Percentiles rank a stretch among this genome's conserved stretches.
phyloP scores from a whole-genome alignment of 176 grass and related monocot species.

The Eragrostis nindensis region DNA sequence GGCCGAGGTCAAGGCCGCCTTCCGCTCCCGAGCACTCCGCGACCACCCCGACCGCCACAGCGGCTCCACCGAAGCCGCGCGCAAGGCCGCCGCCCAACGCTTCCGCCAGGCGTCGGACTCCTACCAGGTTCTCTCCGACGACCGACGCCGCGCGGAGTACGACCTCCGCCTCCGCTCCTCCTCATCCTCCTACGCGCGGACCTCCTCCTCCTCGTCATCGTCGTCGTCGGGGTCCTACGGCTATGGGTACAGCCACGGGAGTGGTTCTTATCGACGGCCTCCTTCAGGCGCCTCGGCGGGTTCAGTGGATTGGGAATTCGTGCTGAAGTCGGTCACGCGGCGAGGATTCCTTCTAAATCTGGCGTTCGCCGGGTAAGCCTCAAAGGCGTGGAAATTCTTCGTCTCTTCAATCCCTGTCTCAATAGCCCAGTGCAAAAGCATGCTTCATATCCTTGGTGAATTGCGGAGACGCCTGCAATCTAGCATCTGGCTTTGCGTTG shows the following conservation, averaged over 20 bases:
- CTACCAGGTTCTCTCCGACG: slow-evolving; percentile 67
- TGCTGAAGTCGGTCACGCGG: slow-evolving; percentile 52
- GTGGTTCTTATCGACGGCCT: slow-evolving; percentile 36
- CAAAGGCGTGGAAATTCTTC: neutral
- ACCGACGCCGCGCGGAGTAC: slow-evolving; percentile 59
- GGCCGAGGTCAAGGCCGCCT: slow-evolving; percentile 74
- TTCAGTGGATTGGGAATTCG: slow-evolving; percentile 46
- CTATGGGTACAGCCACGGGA: slow-evolving; percentile 31
- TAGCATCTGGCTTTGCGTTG: neutral
- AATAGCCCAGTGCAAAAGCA: neutral
- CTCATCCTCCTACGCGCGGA: slow-evolving; percentile 36
- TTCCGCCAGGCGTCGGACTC: slow-evolving; percentile 76
- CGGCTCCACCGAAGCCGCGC: slow-evolving; percentile 45
- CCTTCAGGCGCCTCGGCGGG: slow-evolving; percentile 37
- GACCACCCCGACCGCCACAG: slow-evolving; percentile 76
- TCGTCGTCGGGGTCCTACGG: slow-evolving; percentile 44
- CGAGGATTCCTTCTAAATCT: slow-evolving; percentile 57
- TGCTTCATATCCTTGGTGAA: neutral
- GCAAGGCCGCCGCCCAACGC: slow-evolving; percentile 50
- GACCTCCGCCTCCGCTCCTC: slow-evolving; percentile 48
- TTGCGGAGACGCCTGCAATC: neutral
- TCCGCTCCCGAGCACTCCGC: slow-evolving; percentile 57
- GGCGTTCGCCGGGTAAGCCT: slow-evolving; percentile 46
- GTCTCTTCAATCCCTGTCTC: neutral
- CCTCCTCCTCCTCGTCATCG: slow-evolving; percentile 4